Conservation (phyloP, 345 rosid genomes). For the Salix caprea region DNA sequence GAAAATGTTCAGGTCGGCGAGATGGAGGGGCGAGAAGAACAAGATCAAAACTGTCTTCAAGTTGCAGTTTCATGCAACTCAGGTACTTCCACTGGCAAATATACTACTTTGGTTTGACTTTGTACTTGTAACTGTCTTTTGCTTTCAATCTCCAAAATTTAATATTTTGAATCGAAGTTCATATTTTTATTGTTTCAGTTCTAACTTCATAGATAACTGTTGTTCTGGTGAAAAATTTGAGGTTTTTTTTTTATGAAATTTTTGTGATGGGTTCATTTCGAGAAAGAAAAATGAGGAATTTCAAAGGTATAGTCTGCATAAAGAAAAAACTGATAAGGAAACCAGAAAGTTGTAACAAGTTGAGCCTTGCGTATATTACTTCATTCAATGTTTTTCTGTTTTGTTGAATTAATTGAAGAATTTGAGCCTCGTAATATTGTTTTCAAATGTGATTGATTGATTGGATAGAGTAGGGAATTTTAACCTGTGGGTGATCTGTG, state of each 20-base stretch:
- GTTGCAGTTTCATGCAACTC: constrained; percentile 84
- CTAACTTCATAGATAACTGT: neutral
- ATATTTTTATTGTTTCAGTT: neutral
- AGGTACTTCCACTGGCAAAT: constrained; percentile 34
- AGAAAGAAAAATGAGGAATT: constrained; percentile 1
- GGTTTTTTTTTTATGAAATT: neutral
- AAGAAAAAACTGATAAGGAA: neutral
- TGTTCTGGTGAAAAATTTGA: neutral
- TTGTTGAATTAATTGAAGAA: neutral
- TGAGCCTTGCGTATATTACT: neutral
- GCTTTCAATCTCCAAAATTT: neutral
- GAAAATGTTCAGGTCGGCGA: constrained; percentile 71
- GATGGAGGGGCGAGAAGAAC: constrained; percentile 80
- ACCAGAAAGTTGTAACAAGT: neutral
- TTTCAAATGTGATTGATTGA: constrained; percentile 12
- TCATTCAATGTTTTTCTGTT: neutral
- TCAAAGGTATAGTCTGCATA: neutral
- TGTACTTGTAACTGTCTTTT: neutral
- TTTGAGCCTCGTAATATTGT: neutral
- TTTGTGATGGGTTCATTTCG: neutral
- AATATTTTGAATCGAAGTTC: neutral
- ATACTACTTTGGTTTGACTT: neutral
- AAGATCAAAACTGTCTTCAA: constrained; percentile 74
- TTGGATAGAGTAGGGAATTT: neutral
- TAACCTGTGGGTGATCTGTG: constrained; percentile 1